Evolutionary conservation across 2,329 filamentous ascomycete genomes (phyloP), one percentile per base, ranked within the genome.

Genomic region (Pseudopyrenochaeta lycopersici): DNA sequence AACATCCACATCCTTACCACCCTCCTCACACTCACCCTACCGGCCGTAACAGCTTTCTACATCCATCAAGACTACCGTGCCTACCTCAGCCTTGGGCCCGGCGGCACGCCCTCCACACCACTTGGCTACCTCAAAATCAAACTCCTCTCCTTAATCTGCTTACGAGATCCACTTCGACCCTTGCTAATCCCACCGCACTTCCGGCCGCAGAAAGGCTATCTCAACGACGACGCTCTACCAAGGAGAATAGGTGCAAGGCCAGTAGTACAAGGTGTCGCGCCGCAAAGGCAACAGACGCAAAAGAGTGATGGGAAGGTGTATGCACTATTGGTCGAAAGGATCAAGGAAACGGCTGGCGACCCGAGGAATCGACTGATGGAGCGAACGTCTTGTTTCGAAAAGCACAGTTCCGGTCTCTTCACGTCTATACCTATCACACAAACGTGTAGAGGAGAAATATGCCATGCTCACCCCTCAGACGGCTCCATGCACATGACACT

Each of bases 361-460:
- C 66, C 71, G 0, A 46, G 49, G 2, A 74, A 75, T 32, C 48
- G 54, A 10, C 62, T 81, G 15, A 20, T 67, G 2, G 67, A 87
- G 7, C 89, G 85, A 0, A 88, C 84, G 1, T 91, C 88, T 1
- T 93, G 90, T 68, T 88, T 95, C 62, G 91, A 95, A 75, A 94
- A 93, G 78, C 88, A 94, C 69, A 89, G 89, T 36, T 83, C 91
- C 5, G 91, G 88, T 0, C 81, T 96, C 0, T 95, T 94, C 74
- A 84, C 89, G 1, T 80, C 78, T 2, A 80, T 84, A 45, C 88
- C 88, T 0, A 80, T 89, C 58, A 89, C 89, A 68, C 84, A 85
- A 23, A 90, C 87, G 10, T 91, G 89, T 64, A 85, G 88, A 63
- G 91, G 91, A n/a, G 92, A 96, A 76, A 84, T 96, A 38, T 90